These are phyloP conservation scores for Auricularia auricula-judae DNA, from an alignment of 768 basidiomycete genomes.

Conservation along the genomic window DNA sequence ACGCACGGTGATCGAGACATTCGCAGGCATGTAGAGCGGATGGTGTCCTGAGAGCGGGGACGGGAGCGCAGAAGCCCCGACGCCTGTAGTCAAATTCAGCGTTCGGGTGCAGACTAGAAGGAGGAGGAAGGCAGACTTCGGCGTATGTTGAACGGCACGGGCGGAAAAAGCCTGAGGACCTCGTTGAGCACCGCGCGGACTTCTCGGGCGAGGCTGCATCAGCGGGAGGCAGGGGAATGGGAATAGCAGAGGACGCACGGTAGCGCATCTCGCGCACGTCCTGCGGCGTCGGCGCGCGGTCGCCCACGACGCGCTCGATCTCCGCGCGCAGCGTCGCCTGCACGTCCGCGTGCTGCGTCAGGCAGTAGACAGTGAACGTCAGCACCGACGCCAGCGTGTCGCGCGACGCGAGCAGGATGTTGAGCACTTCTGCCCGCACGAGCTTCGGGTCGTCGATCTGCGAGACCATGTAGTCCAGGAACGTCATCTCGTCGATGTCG, in stretches of 20 bases:
- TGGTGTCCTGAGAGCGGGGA: slow-evolving; percentile 4
- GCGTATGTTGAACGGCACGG: slow-evolving; percentile 24
- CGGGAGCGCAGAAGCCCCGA: slow-evolving; percentile 7
- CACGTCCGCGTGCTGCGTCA: slow-evolving; percentile 17
- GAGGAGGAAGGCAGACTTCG: slow-evolving; percentile 4
- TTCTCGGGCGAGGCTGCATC: not conserved
- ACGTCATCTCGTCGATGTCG: slow-evolving; percentile 7
- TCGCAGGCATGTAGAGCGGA: slow-evolving; percentile 7
- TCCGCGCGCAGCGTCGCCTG: slow-evolving; percentile 13
- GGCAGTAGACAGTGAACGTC: slow-evolving; percentile 19
- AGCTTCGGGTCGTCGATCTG: slow-evolving; percentile 6
- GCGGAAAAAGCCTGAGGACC: slow-evolving; percentile 25
- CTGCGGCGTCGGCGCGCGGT: slow-evolving; percentile 10
- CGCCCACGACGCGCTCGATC: slow-evolving; percentile 9
- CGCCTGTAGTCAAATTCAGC: slow-evolving; percentile 4
- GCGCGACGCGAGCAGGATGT: slow-evolving; percentile 26
- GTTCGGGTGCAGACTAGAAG: not conserved
- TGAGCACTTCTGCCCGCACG: slow-evolving; percentile 27
- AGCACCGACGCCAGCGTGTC: slow-evolving; percentile 25
- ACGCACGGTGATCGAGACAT: slow-evolving; percentile 13
- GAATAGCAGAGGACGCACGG: slow-evolving; percentile 11
- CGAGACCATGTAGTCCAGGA: slow-evolving; percentile 13
- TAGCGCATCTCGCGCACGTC: slow-evolving; percentile 18
- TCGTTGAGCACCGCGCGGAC: slow-evolving; percentile 22
- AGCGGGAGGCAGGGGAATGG: not conserved